phyloP scores from a whole-genome alignment of 176 grass and related monocot species.

The Stipa capillata region DNA sequence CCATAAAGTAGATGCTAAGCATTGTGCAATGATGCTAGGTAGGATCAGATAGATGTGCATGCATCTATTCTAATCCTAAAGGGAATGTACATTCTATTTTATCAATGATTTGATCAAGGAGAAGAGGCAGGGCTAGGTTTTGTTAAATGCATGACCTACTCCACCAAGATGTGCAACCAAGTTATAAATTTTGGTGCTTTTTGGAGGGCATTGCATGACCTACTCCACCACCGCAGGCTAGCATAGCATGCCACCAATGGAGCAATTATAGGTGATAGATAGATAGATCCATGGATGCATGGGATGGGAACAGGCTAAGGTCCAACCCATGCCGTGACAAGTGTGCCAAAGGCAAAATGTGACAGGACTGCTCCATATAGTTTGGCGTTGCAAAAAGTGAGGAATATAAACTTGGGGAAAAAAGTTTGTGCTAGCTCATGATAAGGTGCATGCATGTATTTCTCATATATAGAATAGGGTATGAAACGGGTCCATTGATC shows the following conservation, averaged over 20 bases:
- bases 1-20: conserved; percentile 26
- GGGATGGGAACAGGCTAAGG: not conserved
- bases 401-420: not conserved
- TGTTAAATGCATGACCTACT: not conserved
- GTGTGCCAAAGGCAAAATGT: not conserved
- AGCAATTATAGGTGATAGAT: not conserved
- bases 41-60: conserved; percentile 7
- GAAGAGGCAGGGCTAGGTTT: not conserved
- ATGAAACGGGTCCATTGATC: not conserved
- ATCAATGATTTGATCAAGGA: conserved; percentile 6
- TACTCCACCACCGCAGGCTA: not conserved
- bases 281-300: not conserved
- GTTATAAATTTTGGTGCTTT: not conserved
- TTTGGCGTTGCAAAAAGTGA: not conserved
- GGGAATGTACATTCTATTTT: not conserved
- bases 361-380: no score
- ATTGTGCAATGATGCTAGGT: conserved; percentile 21
- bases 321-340: not conserved
- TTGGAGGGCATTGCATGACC: not conserved
- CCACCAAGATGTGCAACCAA: conserved; percentile 19
- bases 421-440: not conserved
- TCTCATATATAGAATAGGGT: not conserved
- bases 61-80: not conserved
- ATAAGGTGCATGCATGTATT: not conserved
- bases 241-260: not conserved